phyloP scores from a whole-genome alignment of 768 basidiomycete genomes.

The Neoboletus magnificus region DNA sequence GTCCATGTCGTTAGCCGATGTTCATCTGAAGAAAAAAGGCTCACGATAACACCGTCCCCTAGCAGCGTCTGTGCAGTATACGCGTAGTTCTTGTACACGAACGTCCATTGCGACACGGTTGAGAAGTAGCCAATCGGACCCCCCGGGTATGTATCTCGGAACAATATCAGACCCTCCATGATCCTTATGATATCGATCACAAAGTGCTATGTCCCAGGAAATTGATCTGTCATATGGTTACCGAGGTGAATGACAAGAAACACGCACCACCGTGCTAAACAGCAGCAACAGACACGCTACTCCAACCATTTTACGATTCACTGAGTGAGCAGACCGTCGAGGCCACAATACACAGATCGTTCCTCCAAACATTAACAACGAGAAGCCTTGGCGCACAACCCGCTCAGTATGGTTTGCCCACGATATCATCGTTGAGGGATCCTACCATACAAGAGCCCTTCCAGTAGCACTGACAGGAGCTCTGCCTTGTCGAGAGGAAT shows the following conservation, averaged over 20 bases:
- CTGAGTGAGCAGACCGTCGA: not conserved
- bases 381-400: conserved; percentile 27
- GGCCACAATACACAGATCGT: conserved; percentile 26
- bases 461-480: conserved; percentile 18
- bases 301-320: conserved; percentile 22
- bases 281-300: conserved; percentile 27
- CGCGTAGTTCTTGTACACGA: conserved; percentile 25
- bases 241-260: not conserved
- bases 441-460: conserved; percentile 21
- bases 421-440: not conserved
- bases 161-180: conserved; percentile 17
- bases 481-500: conserved; percentile 21
- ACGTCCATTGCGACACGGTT: conserved; percentile 26
- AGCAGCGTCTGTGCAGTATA: conserved; percentile 28
- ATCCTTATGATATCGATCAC: too few relatives aligned
- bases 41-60: conserved; percentile 31
- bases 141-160: conserved; percentile 14
- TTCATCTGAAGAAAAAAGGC: not conserved
- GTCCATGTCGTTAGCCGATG: not conserved
- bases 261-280: conserved; percentile 31
- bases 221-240: too few relatives aligned
- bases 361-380: conserved; percentile 34
- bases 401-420: not conserved
- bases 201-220: too few relatives aligned
- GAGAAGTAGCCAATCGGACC: conserved; percentile 26